Evolutionary conservation across 2,329 filamentous ascomycete genomes (phyloP), one percentile per base, ranked within the genome.

Genomic region (Ascochyta clinopodiicola): DNA sequence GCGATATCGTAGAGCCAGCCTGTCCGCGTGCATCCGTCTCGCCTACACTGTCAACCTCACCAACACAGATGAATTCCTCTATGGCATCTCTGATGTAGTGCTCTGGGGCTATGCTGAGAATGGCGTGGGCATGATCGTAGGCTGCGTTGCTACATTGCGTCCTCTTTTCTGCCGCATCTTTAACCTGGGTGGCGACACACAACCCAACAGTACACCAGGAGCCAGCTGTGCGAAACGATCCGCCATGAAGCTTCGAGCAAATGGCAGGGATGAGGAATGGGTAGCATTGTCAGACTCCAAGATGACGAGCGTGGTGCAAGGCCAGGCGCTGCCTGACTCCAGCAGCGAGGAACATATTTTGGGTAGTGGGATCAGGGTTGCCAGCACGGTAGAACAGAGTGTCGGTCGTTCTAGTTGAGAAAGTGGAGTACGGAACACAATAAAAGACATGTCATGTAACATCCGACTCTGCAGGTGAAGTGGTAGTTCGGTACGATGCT

Each of bases 101-200:
- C 70, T 75, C 37, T 76, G 73, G 74, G 72, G 72, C 3, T 75
- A 73, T 44, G 72, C 72, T 6, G 73, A 75, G 34, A 72, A 71
- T n/a, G 72, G 68, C 4, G 67, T 74, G 5, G 73, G 73, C 5
- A 65, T 75, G 56, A 65, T 75, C 13, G 72, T 74, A 6, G 73
- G 70, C 13, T 72, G 68, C 45, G 61, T 75, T 7, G 66, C 68
- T 4, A 75, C 73, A 1, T 63, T 76, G 12, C 67, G 71, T 1
- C 73, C 73, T 1, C 61, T 75, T 8, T 72, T 76, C 50, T 68
- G 67, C 19, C 61, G 58, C 12, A 19, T 64, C 7, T 57, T 68
- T 5, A 52, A 61, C 19, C 63, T 68, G 10, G 63, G 61, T 21
- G 51, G 47, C 19, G 53, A 57, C 39, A 55, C 56, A 0, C 25